These are phyloP conservation scores for Emydomyces testavorans DNA, from an alignment of 2,329 filamentous ascomycete genomes.

Conservation along the genomic window DNA sequence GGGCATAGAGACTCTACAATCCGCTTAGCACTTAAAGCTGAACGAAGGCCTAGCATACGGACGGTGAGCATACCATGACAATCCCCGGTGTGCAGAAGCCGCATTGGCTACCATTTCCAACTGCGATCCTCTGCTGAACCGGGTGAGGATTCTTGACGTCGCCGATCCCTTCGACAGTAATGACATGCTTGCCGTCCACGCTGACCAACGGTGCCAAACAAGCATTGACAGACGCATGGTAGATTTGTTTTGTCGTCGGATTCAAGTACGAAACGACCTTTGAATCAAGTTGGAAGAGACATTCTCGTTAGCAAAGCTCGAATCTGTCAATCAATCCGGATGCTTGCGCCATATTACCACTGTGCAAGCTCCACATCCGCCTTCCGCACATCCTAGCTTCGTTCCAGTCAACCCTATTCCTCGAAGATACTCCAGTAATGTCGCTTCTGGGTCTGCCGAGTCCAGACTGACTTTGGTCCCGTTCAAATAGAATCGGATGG, in stretches of 20 bases:
- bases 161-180: constrained; percentile 94
- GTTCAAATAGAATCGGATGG: constrained; percentile 85
- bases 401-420: constrained; percentile 90
- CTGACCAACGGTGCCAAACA: constrained; percentile 87
- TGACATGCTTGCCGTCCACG: constrained; percentile 93
- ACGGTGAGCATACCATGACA: constrained; percentile 53
- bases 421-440: constrained; percentile 81
- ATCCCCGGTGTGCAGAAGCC: constrained; percentile 96
- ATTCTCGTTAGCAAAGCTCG: constrained; percentile 22
- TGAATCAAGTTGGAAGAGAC: neutral
- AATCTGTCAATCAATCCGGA: neutral
- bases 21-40: constrained; percentile 6
- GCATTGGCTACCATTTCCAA: constrained; percentile 84
- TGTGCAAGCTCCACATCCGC: constrained; percentile 91
- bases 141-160: constrained; percentile 78
- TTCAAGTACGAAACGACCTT: constrained; percentile 75
- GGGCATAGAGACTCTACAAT: constrained; percentile 68
- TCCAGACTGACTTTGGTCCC: constrained; percentile 81
- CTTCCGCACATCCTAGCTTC: constrained; percentile 92
- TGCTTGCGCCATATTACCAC: constrained; percentile 55
- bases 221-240: constrained; percentile 93
- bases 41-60: neutral
- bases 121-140: constrained; percentile 79
- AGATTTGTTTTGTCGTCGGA: constrained; percentile 80
- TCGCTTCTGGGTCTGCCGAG: constrained; percentile 79